phyloP scores from a whole-genome alignment of 306 rosid species.

The Alnus rubra region DNA sequence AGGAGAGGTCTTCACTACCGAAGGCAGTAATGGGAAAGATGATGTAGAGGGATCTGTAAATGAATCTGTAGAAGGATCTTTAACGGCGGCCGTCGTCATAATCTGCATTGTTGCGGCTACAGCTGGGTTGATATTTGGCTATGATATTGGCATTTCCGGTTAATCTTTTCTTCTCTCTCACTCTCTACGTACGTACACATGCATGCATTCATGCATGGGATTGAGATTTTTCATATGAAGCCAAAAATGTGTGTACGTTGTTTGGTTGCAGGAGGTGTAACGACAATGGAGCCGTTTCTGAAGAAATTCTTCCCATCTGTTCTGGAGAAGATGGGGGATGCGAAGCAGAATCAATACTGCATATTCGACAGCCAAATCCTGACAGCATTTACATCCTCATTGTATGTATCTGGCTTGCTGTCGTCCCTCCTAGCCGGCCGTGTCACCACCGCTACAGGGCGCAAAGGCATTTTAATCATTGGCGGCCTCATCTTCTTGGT shows the following conservation, averaged over 20 bases:
- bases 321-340: not conserved
- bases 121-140: conserved; percentile 32
- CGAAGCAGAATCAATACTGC: not conserved
- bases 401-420: not conserved
- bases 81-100: not conserved
- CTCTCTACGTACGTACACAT: too few species aligned
- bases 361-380: not conserved
- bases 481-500: not conserved
- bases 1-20: too few species aligned
- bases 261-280: conserved; percentile 39
- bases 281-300: conserved; percentile 42
- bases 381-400: conserved; percentile 2
- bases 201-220: too few species aligned
- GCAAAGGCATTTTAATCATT: not conserved
- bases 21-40: too few species aligned
- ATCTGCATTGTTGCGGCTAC: conserved; percentile 11
- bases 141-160: conserved; percentile 47
- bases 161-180: not conserved
- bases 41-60: too few species aligned
- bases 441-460: not conserved
- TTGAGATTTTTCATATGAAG: too few species aligned
- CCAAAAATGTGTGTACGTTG: too few species aligned
- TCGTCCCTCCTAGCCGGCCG: conserved; percentile 1
- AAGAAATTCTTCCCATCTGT: conserved; percentile 41
- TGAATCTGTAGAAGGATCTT: not conserved